Base-by-base conservation (phyloP, 495 filamentous ascomycete genomes). In the Tuber umbilicatum region DNA sequence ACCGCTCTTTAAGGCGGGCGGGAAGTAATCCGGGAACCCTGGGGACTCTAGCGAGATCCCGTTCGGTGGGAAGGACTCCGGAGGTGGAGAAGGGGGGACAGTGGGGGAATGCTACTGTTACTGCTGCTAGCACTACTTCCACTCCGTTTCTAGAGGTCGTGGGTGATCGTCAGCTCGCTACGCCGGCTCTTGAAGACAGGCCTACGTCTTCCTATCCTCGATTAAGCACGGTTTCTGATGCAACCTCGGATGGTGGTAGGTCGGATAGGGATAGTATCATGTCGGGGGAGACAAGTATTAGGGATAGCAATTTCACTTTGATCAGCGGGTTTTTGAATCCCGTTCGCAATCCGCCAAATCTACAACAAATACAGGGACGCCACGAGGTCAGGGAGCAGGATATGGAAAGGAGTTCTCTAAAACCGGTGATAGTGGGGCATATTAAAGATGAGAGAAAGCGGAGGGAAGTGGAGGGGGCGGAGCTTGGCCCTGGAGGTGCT, bases 1-100 rank as follows among this genome's bases (percentile, higher is more conserved):
- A 91, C 39, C 91, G 91, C 78, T 94, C 87, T 83, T 85, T 21
- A 80, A 83, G 47, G 83, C 84, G 72, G 83, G 86, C 68, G 77
- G 85, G 69, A 81, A 81, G 40, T 81, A 86, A 74, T 68, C 83
- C 79, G 39, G 68, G 80, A 76, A 68, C 79, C 76, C 50, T 83
- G 75, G 67, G 80, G 77, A 60, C 79, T 76, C 50, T 83, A 76
- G 55, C 80, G 84, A 43, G 86, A 84, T 41, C 84, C 83, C 74
- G 87, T 84, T 43, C 80, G 85, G 76, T 88, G 84, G 71, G 87
- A 87, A 0, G 89, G 88, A 74, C 80, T 90, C 41, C 39, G 76
- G 83, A 35, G 82, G 35, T 41, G 27, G 64, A 74, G 73, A 37
- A 41, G 39, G 39, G 14, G 84, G 88, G 68, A 88, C 38, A 38